Evolutionary conservation across 495 filamentous ascomycete species (phyloP), one percentile per base, ranked within the genome.

Genomic region (Podospora sp.): DNA sequence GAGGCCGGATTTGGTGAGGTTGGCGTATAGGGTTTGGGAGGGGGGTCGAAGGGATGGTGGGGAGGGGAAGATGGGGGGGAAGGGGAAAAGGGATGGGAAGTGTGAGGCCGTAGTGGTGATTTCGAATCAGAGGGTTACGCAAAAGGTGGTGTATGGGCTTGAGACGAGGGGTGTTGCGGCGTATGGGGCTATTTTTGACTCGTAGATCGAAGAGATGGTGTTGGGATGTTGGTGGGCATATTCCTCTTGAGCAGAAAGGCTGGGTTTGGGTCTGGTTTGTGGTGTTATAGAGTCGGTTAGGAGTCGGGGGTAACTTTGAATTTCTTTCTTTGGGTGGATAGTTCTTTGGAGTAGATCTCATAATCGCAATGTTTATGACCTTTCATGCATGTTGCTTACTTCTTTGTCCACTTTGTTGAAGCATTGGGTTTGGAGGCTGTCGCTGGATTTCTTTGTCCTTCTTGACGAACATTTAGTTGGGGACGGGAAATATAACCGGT

Each of bases 151-250:
- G 6, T 92, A 89, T 78, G 90, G 87, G 22, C 80, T 95, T 70
- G 89, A 93, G 73, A 83, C 79, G 9, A 81, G 88, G 60, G 89
- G 90, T 0, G 77, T 92, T 26, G 86, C 89, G 14, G 89, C 91
- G 4, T 94, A 87, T 78, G 92, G 91, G 29, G 88, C 91, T 6
- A 91, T 95, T 68, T 94, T 91, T 76, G 92, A 94, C 80, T 93
- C 91, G 27, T 93, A 61, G n/a, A 26, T 14, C 24, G 18, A 1
- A 25, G 56, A 2, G 56, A 27, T 59, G 11, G 56, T 20, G 56
- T n/a, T 59, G 18, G 22, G 14, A 25, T 14, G 56, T 12, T 21
- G 22, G 20, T 0, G 26, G 56, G 7, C 26, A 27, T 27, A 26
- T 59, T 59, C 26, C 56, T 33, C 29, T 25, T 26, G n/a, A n/a